Base-by-base conservation (phyloP, 140 eudicot genomes). In the Erigeron philadelphicus region DNA sequence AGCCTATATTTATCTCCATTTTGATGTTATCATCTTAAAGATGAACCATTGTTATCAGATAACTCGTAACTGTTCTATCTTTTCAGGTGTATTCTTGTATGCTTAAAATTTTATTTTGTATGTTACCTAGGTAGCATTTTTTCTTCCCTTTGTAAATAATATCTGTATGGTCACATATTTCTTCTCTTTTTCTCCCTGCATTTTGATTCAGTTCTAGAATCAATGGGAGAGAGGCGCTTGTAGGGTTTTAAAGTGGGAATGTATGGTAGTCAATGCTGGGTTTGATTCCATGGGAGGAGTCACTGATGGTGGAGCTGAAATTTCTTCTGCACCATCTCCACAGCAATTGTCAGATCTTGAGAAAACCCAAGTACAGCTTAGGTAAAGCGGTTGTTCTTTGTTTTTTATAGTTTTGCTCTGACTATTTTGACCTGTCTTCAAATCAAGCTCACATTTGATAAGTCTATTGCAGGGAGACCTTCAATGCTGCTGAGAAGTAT, bases 281-380 rank as follows among this genome's bases (percentile, higher is more conserved):
- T 82, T 85, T 77, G 96, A 87, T 85, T 89, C 95, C 86, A 94
- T 94, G 99, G 96, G 95, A 78, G 95, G 95, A 78, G 84, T 83
- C 81, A 77, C 78, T 86, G 96, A 88, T 66, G 90, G 87, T 72
- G 96, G 90, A 81, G 90, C 78, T 82, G 90, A 84, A 71, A 21
- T 77, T 82, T 86, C 85, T 74, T 72, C 77, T 48, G 81, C 80
- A 83, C 83, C 93, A 82, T 94, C 97, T 80, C 83, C 88, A 17
- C 84, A 79, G 12, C 81, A 70, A 69, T 66, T 62, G 72, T 86
- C 89, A 23, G 90, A 82, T 68, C 89, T 94, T 68, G 95, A 94
- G 78, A 84, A 84, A 80, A 84, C 87, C 73, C 96, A 84, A 75
- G 91, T 89, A 58, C 91, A 87, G 65, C 86, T 94, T 43, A 87